Evolutionary conservation across 1,139 yeast genomes (phyloP), one percentile per base, ranked within the genome.

Genomic region (Dujonia santamariae): DNA sequence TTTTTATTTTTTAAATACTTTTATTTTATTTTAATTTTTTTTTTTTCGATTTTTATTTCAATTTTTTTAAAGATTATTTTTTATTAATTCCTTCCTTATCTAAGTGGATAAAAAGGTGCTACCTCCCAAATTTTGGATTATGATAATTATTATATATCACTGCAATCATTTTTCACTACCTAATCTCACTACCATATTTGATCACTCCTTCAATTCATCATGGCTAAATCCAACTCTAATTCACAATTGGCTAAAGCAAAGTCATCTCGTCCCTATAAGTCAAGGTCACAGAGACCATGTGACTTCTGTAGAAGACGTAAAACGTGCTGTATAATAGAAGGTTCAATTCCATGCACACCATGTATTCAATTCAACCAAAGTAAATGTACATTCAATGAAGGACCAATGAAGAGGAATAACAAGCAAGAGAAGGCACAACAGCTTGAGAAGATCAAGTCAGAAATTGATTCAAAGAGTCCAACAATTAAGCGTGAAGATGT

Each of bases 231-330:
- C 4, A 19, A 13, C 7, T 7, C 20, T 11, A 32, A 32, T 12
- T 23, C 32, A 4, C 35, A 32, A 22, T 17, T 32, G 6, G 35
- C 35, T 4, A 32, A 29, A 17, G 35, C 47, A 25, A 47, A 47
- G 36, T 46, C 50, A 12, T 42, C 46, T 7, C 44, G 59, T 29
- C 53, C 53, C 6, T 54, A 54, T 39, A 54, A 54, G 28, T 52
- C 57, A 3, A 43, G 60, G 18, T 43, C 47, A 16, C 54, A 53
- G 30, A 37, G 60, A 24, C 60, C 60, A 7, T 54, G 60, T 37
- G 60, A 54, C 31, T 51, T 54, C 32, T 54, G 60, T 40, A 44
- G 60, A 27, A 47, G 47, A 32, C 38, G 59, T n/a, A 54, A 54
- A 34, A 51, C 58, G 2, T 53, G 60, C 40, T 54, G 60, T 38